Percentiles rank a stretch among this genome's conserved stretches.
Conservation (phyloP, 768 basidiomycete genomes). For the Hebeloma cylindrosporum region DNA sequence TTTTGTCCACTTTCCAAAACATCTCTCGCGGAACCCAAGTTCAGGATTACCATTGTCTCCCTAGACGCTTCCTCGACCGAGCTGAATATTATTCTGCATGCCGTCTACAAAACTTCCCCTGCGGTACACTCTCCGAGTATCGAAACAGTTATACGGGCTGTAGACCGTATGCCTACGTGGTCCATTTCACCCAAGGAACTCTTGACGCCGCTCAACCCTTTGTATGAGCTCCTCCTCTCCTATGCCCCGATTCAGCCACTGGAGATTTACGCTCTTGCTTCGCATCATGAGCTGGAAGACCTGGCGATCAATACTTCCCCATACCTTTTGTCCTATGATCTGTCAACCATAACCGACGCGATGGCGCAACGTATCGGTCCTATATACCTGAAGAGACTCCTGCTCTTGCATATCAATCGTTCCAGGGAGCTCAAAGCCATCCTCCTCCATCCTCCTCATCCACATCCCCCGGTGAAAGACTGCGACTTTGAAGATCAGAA, state of each 20-base stretch:
- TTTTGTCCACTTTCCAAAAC: not conserved
- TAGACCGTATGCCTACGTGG: constrained; percentile 34
- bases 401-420: constrained; percentile 39
- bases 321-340: constrained; percentile 38
- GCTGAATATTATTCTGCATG: constrained; percentile 57
- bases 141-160: constrained; percentile 43
- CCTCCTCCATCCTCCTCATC: constrained; percentile 25
- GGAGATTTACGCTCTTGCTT: constrained; percentile 43
- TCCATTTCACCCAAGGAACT: constrained; percentile 23
- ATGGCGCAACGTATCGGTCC: constrained; percentile 39
- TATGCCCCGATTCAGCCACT: constrained; percentile 35
- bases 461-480: constrained; percentile 20
- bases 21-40: constrained; percentile 4
- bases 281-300: constrained; percentile 30
- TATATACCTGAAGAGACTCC: constrained; percentile 39
- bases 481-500: constrained; percentile 28
- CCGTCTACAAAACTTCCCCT: constrained; percentile 51
- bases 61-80: constrained; percentile 44
- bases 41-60: constrained; percentile 35
- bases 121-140: constrained; percentile 51
- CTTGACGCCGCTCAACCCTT: constrained; percentile 27
- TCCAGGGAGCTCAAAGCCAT: constrained; percentile 34
- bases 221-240: constrained; percentile 33
- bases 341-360: constrained; percentile 37
- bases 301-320: constrained; percentile 42